Conservation (phyloP, 1,284 basidiomycete species). For the Amylostereum chailletii region DNA sequence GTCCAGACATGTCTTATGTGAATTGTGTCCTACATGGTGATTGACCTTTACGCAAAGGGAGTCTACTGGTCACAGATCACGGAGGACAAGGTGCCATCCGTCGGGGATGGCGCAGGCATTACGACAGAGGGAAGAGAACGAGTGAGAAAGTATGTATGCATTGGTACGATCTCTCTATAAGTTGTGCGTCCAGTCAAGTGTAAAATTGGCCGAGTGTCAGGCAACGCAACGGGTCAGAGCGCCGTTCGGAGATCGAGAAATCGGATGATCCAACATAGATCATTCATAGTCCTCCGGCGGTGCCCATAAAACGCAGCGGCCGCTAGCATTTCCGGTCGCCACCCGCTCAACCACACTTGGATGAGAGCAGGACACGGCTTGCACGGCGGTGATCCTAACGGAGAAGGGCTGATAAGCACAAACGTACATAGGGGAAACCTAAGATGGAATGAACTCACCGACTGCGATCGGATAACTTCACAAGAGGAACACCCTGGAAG, state of each 20-base stretch:
- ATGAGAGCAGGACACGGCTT: constrained; percentile 82
- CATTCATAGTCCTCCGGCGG: constrained; percentile 23
- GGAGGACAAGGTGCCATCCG: not conserved
- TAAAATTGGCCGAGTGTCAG: too few species aligned
- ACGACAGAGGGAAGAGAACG: not conserved
- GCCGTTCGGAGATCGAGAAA: too few species aligned
- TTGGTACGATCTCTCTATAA: not conserved
- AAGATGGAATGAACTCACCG: constrained; percentile 29
- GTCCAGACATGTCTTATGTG: too few species aligned
- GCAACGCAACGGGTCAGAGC: too few species aligned
- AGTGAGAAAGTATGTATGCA: constrained; percentile 19
- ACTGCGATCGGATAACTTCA: constrained; percentile 46
- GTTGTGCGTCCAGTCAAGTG: too few species aligned
- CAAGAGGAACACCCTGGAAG: constrained; percentile 54
- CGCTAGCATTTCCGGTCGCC: constrained; percentile 68
- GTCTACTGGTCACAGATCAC: not conserved
- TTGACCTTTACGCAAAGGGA: too few species aligned
- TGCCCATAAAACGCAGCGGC: constrained; percentile 74
- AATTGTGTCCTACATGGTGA: too few species aligned
- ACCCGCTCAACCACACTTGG: constrained; percentile 63
- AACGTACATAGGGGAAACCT: not conserved
- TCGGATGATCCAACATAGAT: not conserved
- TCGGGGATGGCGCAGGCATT: not conserved
- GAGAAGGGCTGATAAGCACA: not conserved
- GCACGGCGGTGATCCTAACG: constrained; percentile 65